A percentile compares a stretch with the other conserved stretches of the same genome.
These are phyloP conservation scores for Erodium trifolium DNA, from an alignment of 441 rosid genomes.

Conservation along the genomic window DNA sequence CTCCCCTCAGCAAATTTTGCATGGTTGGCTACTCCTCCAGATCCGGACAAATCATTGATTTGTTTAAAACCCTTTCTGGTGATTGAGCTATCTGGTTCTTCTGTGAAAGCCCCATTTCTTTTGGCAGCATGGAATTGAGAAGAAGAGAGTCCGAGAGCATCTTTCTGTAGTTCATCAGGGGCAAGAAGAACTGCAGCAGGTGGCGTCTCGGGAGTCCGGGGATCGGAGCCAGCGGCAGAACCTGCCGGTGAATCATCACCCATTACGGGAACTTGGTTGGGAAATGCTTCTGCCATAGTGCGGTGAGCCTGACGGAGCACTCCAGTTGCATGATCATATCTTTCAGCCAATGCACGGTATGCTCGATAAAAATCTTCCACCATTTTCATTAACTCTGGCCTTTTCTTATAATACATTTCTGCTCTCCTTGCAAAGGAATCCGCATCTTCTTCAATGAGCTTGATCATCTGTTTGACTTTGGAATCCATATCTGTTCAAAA, in stretches of 20 bases:
- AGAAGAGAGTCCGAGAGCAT: constrained; percentile 25
- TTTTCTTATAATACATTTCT: constrained; percentile 58
- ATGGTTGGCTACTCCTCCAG: constrained; percentile 17
- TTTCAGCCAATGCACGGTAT: constrained; percentile 69
- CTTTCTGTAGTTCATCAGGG: constrained; percentile 29
- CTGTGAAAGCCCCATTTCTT: constrained; percentile 26
- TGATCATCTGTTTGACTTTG: constrained; percentile 70
- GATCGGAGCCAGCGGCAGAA: constrained; percentile 28
- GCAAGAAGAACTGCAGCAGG: constrained; percentile 29
- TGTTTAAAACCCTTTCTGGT: constrained; percentile 44
- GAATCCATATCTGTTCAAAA: constrained; percentile 52
- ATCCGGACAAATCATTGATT: constrained; percentile 22
- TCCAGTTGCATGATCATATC: constrained; percentile 59
- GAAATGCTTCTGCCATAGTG: constrained; percentile 58
- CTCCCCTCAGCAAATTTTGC: constrained; percentile 17
- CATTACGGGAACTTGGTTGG: constrained; percentile 44
- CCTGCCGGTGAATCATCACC: constrained; percentile 40
- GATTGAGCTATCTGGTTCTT: constrained; percentile 28
- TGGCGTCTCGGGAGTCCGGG: constrained; percentile 40
- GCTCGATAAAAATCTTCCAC: constrained; percentile 75
- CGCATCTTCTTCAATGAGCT: constrained; percentile 72
- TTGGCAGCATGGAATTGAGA: constrained; percentile 21
- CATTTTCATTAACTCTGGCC: constrained; percentile 27
- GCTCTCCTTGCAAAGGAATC: constrained; percentile 80
- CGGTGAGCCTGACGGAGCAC: constrained; percentile 66